Evolutionary conservation across 2,329 filamentous ascomycete genomes (phyloP), one percentile per base, ranked within the genome.

Genomic region (Claviceps lovelessii): DNA sequence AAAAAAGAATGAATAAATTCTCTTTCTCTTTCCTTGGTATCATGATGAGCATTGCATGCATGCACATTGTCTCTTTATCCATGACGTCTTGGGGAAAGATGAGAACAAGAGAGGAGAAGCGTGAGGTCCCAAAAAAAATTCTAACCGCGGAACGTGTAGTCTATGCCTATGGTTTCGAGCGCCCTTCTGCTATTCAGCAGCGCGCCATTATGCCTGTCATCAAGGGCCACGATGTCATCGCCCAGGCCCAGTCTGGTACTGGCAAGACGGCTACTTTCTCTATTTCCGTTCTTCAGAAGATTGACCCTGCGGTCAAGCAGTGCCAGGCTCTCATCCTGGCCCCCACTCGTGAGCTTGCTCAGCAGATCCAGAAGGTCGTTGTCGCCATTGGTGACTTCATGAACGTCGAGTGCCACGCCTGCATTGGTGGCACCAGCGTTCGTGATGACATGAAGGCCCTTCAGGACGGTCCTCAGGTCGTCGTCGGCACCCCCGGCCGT

Each of bases 261-360:
- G 93, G 93, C 78, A 98, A 98, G 84, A 98, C 93, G 64, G 93
- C 93, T 65, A 98, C 93, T 65, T 98, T 98, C 85, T 97, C 93
- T 68, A 95, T 98, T 77, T 95, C 90, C 67, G 88, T 93, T 66
- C 88, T 98, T 63, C 93, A 98, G 83, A 96, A 96, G 84, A 88
- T 98, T 75, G 93, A 98, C 78, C 81, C 87, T 71, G 85, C 83
- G 73, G 73, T 97, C 72, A 96, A 96, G 85, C 84, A 87, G 69
- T 95, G 89, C 83, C 93, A 98, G 85, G 94, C 93, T 61, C 83
- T 98, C 61, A 96, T 98, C 68, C 87, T 98, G 63, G 91, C 93
- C 61, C 93, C 93, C 64, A 98, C 93, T 68, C 91, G 93, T 78
- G 93, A 98, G 81, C 81, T 98, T 70, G 93, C 93, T 64, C 90